These are phyloP conservation scores for Penicillium griseofulvum DNA, from an alignment of 2,329 filamentous ascomycete genomes.

Conservation along the genomic window DNA sequence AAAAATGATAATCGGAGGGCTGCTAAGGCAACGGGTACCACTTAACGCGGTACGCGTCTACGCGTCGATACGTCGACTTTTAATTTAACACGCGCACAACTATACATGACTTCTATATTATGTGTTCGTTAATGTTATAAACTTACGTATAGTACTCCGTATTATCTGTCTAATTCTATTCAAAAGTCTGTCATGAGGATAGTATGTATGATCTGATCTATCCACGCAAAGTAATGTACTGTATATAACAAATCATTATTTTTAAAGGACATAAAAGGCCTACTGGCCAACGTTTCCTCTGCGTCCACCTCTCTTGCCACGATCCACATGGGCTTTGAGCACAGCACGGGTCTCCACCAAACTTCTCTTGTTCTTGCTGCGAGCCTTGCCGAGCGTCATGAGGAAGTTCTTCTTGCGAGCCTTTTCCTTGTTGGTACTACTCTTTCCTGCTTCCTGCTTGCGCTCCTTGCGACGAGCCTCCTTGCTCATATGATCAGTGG, in stretches of 20 bases:
- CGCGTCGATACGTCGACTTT: not conserved
- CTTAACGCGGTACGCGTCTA: conserved; percentile 4
- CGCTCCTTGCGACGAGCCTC: conserved; percentile 80
- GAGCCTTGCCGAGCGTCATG: conserved; percentile 96
- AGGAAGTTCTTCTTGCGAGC: conserved; percentile 95
- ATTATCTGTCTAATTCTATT: too few species aligned
- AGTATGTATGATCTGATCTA: not conserved
- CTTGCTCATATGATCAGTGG: conserved; percentile 79
- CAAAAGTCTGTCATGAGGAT: not conserved
- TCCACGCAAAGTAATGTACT: not conserved
- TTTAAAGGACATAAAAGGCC: not conserved
- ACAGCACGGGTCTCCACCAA: conserved; percentile 80
- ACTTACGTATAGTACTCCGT: too few species aligned
- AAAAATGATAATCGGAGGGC: not conserved
- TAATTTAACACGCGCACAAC: too few species aligned
- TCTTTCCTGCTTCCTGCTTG: conserved; percentile 88
- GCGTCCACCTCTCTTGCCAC: conserved; percentile 79
- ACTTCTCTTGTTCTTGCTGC: conserved; percentile 92
- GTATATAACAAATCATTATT: conserved; percentile 8
- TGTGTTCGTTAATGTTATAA: not conserved
- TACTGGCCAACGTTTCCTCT: conserved; percentile 60
- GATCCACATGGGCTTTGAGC: conserved; percentile 74
- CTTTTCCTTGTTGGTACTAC: conserved; percentile 96
- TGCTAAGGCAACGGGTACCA: conserved; percentile 3
- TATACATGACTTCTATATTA: too few species aligned